Percentiles rank a stretch among this genome's conserved stretches.
These are phyloP conservation scores for Ascoidea asiatica DNA, from an alignment of 805 yeast species.

Conservation along the genomic window DNA sequence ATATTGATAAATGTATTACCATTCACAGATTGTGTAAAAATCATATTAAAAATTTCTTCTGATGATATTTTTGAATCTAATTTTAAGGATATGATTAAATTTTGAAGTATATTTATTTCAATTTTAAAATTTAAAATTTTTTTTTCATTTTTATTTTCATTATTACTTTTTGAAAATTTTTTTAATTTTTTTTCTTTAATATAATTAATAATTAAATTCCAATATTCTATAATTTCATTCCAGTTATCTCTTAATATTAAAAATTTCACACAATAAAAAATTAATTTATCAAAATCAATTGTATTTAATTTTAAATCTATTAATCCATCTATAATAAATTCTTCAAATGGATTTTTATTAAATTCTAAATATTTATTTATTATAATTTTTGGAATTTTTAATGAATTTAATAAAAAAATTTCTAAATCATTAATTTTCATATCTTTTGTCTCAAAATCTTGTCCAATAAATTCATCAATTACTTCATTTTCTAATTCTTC, in stretches of 20 bases:
- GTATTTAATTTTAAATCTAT: not conserved
- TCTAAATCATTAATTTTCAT: not conserved
- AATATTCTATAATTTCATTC: too few relatives aligned
- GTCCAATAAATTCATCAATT: not conserved
- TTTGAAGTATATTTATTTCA: too few relatives aligned
- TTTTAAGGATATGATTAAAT: too few relatives aligned
- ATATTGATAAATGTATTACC: not conserved
- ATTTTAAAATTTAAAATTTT: too few relatives aligned
- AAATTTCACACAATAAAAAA: too few relatives aligned
- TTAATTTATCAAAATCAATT: not conserved
- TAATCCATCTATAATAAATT: not conserved
- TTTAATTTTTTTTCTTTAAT: too few relatives aligned
- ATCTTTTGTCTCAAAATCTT: not conserved
- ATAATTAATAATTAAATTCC: not conserved
- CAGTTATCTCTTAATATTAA: not conserved
- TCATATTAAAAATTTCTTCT: not conserved
- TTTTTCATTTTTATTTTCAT: not conserved
- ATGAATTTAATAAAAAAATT: too few relatives aligned
- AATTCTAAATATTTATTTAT: too few relatives aligned
- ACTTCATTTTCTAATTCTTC: not conserved
- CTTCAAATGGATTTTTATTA: not conserved
- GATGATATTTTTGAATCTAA: not conserved
- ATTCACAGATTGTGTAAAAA: not conserved
- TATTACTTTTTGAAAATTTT: too few relatives aligned
- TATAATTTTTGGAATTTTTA: not conserved